A percentile compares a stretch with the other conserved stretches of the same genome.
Evolutionary conservation across 1,284 basidiomycete genomes (phyloP).

Genomic region (Abortiporus biennis): DNA sequence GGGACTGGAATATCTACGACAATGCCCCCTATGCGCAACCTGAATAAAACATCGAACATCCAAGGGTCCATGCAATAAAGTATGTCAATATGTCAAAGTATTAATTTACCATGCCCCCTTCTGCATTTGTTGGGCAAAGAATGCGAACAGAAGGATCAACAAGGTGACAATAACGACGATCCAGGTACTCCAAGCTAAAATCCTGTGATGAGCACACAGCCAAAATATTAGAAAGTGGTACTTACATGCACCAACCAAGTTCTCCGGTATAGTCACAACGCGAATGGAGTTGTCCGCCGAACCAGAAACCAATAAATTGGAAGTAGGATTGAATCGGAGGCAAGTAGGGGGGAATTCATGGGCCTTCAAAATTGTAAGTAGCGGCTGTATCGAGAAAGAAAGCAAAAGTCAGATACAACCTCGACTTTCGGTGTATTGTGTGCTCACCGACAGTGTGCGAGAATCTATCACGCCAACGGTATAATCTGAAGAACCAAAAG

Average conservation of each 20-base stretch:
- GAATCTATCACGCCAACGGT: constrained; percentile 85
- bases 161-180: constrained; percentile 28
- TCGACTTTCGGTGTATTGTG: background rate
- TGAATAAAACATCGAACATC: background rate
- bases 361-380: constrained; percentile 84
- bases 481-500: constrained; percentile 86
- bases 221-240: constrained; percentile 10
- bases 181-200: constrained; percentile 26
- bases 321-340: constrained; percentile 81
- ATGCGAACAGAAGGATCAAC: constrained; percentile 29
- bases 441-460: constrained; percentile 68
- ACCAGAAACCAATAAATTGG: constrained; percentile 82
- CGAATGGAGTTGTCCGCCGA: constrained; percentile 90
- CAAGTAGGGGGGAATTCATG: constrained; percentile 95
- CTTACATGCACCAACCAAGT: constrained; percentile 48
- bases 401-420: background rate
- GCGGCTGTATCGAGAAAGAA: constrained; percentile 48
- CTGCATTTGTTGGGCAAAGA: constrained; percentile 26
- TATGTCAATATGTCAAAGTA: background rate
- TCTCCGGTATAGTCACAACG: constrained; percentile 69
- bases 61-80: background rate
- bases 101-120: constrained; percentile 7
- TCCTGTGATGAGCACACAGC: background rate
- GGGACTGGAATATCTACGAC: no score
- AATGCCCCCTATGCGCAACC: no score